Base-by-base conservation (phyloP, 2,329 filamentous ascomycete genomes). In the Colletotrichum aenigma region DNA sequence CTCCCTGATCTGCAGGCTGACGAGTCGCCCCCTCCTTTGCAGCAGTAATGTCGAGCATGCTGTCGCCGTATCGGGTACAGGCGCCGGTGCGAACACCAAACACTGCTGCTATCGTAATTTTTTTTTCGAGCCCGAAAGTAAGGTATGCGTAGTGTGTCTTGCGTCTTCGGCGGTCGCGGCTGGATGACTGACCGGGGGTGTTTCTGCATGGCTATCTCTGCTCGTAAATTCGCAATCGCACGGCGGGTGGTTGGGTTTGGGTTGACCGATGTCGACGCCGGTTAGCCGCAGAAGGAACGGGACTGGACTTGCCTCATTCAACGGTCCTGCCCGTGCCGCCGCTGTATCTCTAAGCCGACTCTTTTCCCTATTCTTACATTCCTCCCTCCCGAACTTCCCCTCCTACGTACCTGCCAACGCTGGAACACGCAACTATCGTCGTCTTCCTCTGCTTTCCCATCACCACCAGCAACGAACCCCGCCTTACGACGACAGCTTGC, bases 1-100 rank as follows among this genome's bases (percentile, higher is more conserved):
- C 74, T 76, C n/a, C 30, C 34, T 74, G 71, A 76, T 76, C 74
- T 69, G 60, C 74, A 62, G 15, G 71, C 74, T 76, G 34, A 76
- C 74, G 66, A 76, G 34, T 75, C 74, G 52, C 70, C 66, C 66
- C 71, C 30, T 52, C 66, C 71, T 36, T 55, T 66, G 15, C 55
- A 55, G 52, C 70, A 48, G 38, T 48, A 30, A 75, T 76, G 26
- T 74, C 65, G 60, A 72, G 55, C 70, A 60, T 66, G 65, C 26
- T 28, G 70, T 32, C 58, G 36, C 69, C 56, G 58, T 48, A 73
- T 75, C 70, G 64, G 70, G 74, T 69, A 60, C 74, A n/a, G 74
- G 58, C 71, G 34, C 60, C 66, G 48, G 32, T 21, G 34, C 0
- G 5, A 15, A 28, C 0, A 30, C 8, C 34, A 36, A 36, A 36